phyloP scores from a whole-genome alignment of 306 rosid species.

The Cicer arietinum region DNA sequence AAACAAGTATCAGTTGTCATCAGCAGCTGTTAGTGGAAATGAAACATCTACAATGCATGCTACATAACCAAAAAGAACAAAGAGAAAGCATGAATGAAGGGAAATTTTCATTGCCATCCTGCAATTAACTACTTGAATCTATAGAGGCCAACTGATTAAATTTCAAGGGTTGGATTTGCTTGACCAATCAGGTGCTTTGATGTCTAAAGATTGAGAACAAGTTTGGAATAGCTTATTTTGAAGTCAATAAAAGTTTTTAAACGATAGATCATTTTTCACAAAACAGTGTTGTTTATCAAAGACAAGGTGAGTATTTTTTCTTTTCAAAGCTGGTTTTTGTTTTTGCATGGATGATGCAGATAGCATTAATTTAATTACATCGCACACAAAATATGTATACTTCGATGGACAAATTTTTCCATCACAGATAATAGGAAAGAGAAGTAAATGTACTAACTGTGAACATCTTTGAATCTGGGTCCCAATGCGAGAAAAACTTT shows the following conservation, averaged over 20 bases:
- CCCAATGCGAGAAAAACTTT: slow-evolving; percentile 97
- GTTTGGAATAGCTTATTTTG: neutral
- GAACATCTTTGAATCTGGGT: slow-evolving; percentile 97
- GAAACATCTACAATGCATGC: slow-evolving; percentile 3
- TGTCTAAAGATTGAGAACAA: neutral
- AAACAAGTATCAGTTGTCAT: slow-evolving; percentile 35
- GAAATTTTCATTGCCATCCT: neutral
- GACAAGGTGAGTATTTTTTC: neutral
- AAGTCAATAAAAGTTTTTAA: neutral
- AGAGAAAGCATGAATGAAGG: slow-evolving; percentile 4
- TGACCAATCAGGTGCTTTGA: neutral
- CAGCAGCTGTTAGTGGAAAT: slow-evolving; percentile 36
- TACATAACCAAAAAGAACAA: neutral
- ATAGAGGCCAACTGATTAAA: neutral
- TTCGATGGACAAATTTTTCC: slow-evolving; percentile 12
- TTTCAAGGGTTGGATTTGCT: neutral
- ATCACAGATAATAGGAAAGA: neutral
- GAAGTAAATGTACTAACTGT: slow-evolving; percentile 61
- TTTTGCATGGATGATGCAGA: slow-evolving; percentile 17
- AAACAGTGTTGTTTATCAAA: neutral
- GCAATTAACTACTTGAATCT: slow-evolving; percentile 27
- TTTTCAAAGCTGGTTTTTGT: neutral
- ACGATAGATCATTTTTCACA: neutral
- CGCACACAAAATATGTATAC: slow-evolving; percentile 4
- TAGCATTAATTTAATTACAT: slow-evolving; percentile 27